Percentiles rank a stretch among this genome's conserved stretches.
phyloP scores from a whole-genome alignment of 2,329 filamentous ascomycete genomes.

The Sporothrix schenckii region DNA sequence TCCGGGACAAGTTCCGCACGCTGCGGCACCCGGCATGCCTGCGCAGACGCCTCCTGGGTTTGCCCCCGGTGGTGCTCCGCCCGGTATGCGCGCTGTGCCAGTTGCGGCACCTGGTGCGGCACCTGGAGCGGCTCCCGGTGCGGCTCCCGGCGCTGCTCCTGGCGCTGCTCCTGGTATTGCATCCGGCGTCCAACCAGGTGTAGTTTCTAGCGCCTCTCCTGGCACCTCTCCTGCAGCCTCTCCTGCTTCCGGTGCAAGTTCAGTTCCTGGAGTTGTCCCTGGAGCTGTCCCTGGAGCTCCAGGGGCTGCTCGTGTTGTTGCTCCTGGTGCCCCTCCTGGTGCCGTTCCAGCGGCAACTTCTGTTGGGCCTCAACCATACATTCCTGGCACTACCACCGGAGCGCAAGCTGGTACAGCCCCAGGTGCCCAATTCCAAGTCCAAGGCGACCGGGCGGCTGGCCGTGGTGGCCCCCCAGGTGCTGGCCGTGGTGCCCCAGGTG shows the following conservation, averaged over 20 bases:
- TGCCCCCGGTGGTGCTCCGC: background rate
- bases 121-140: background rate
- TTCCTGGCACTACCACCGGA: background rate
- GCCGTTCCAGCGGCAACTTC: background rate
- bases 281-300: background rate
- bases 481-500: slow-evolving; percentile 4
- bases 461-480: background rate
- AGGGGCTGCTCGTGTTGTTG: background rate
- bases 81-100: background rate
- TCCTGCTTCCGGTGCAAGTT: no score
- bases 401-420: background rate
- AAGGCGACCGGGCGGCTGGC: slow-evolving; percentile 2
- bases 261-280: background rate
- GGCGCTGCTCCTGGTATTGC: background rate
- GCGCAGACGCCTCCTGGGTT: background rate
- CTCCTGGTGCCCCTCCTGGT: background rate
- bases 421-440: background rate
- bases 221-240: no score
- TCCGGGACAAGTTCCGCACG: slow-evolving; percentile 13
- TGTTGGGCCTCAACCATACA: no score
- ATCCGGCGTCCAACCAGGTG: background rate
- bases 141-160: background rate
- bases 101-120: background rate
- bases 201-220: background rate
- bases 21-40: background rate